Conservation (phyloP, 2,329 filamentous ascomycete species). For the Penicillium occitanis region DNA sequence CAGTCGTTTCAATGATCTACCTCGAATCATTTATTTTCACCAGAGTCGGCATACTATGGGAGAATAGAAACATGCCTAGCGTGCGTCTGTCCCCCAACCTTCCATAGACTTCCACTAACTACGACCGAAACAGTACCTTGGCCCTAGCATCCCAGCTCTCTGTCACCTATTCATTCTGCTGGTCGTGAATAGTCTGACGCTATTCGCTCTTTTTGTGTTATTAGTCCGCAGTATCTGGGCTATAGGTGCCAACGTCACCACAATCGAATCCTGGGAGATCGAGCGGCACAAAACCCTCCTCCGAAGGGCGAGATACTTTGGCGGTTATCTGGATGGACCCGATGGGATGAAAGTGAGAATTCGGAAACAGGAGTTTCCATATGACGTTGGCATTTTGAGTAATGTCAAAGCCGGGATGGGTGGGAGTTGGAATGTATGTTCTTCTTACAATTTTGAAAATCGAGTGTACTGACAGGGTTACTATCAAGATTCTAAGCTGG, state of each 20-base stretch:
- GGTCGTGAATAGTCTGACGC: slow-evolving; percentile 56
- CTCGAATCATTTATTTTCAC: slow-evolving; percentile 57
- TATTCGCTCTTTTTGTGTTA: slow-evolving; percentile 57
- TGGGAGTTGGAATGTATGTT: slow-evolving; percentile 46
- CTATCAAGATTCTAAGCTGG: slow-evolving; percentile 52
- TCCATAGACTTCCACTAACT: not conserved
- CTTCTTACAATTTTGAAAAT: not conserved
- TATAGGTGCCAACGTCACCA: slow-evolving; percentile 59
- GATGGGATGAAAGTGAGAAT: slow-evolving; percentile 57
- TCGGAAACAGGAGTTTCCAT: slow-evolving; percentile 62
- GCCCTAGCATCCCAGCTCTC: slow-evolving; percentile 55
- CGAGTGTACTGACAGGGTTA: slow-evolving; percentile 11
- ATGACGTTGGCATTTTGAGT: slow-evolving; percentile 62
- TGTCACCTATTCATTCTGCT: slow-evolving; percentile 57
- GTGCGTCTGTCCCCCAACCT: slow-evolving; percentile 36
- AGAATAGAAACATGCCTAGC: slow-evolving; percentile 55
- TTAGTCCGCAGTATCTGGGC: slow-evolving; percentile 57
- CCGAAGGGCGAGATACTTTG: slow-evolving; percentile 49
- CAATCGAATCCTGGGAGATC: slow-evolving; percentile 64
- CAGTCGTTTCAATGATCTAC: slow-evolving; percentile 57
- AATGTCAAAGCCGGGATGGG: slow-evolving; percentile 64
- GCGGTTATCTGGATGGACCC: slow-evolving; percentile 59
- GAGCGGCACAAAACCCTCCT: slow-evolving; percentile 50
- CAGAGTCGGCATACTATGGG: slow-evolving; percentile 55
- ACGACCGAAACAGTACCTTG: slow-evolving; percentile 53